Evolutionary conservation across 345 rosid species (phyloP).

Genomic region (Gossypium ekmanianum): DNA sequence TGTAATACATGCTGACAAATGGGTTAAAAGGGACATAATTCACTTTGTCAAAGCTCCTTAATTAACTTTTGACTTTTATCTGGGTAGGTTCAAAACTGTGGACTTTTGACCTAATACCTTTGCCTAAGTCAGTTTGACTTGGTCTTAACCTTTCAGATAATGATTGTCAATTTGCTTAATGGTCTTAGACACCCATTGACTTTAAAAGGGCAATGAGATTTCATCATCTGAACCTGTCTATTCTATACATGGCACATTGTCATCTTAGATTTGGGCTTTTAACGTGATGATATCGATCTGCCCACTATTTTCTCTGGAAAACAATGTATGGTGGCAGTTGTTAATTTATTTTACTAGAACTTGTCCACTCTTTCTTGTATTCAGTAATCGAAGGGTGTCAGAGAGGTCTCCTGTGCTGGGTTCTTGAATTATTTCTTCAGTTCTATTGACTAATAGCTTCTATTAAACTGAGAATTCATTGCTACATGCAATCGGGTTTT

Average conservation of each 20-base stretch:
- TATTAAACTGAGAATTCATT: constrained; percentile 13
- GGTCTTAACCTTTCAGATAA: constrained; percentile 4
- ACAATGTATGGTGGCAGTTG: neutral
- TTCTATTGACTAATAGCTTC: neutral
- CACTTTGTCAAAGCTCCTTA: constrained; percentile 29
- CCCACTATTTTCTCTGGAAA: neutral
- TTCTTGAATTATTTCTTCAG: neutral
- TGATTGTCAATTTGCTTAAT: neutral
- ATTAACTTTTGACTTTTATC: constrained; percentile 22
- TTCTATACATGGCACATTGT: neutral
- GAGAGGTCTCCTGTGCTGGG: neutral
- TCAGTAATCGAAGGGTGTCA: neutral
- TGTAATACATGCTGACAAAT: neutral
- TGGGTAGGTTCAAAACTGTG: neutral
- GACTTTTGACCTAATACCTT: neutral
- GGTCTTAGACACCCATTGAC: neutral
- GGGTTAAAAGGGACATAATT: constrained; percentile 12
- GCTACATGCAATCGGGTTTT: neutral
- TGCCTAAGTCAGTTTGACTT: constrained; percentile 31
- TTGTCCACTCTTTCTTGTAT: neutral
- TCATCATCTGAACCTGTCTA: neutral
- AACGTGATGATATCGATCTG: neutral
- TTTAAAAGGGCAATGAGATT: neutral
- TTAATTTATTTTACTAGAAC: neutral
- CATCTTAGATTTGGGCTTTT: neutral